These are phyloP conservation scores for Irpex rosettiformis DNA, from an alignment of 1,284 basidiomycete genomes.

Conservation along the genomic window DNA sequence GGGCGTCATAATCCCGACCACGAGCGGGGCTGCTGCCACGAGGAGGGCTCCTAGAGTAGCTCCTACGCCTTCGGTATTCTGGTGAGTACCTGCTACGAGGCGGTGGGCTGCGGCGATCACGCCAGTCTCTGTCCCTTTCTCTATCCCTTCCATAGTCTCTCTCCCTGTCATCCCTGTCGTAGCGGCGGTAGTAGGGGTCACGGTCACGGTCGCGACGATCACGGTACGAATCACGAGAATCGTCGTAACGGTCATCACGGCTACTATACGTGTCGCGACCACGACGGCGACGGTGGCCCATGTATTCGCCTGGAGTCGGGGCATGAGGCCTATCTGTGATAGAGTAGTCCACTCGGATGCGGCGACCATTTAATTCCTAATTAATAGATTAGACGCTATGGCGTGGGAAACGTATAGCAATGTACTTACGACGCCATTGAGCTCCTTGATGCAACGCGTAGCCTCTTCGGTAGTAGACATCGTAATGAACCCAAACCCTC, in stretches of 20 bases:
- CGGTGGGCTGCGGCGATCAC: constrained; percentile 65
- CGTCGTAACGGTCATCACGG: constrained; percentile 38
- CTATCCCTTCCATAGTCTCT: constrained; percentile 43
- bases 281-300: constrained; percentile 83
- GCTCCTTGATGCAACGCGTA: constrained; percentile 79
- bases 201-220: constrained; percentile 39
- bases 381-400: constrained; percentile 13
- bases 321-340: constrained; percentile 92
- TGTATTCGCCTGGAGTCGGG: constrained; percentile 97
- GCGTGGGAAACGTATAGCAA: background rate
- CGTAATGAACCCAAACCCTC: constrained; percentile 96
- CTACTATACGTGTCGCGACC: constrained; percentile 53
- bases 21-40: constrained; percentile 67
- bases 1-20: constrained; percentile 40
- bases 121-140: constrained; percentile 43
- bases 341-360: constrained; percentile 96
- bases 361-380: constrained; percentile 90
- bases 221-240: constrained; percentile 47
- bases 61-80: constrained; percentile 68
- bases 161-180: constrained; percentile 51
- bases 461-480: constrained; percentile 91
- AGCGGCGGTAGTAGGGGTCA: constrained; percentile 40
- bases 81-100: constrained; percentile 66
- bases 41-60: constrained; percentile 76
- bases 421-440: constrained; percentile 86